phyloP scores from a whole-genome alignment of 148 eudicot genomes.

The Rhododendron williamsianum region DNA sequence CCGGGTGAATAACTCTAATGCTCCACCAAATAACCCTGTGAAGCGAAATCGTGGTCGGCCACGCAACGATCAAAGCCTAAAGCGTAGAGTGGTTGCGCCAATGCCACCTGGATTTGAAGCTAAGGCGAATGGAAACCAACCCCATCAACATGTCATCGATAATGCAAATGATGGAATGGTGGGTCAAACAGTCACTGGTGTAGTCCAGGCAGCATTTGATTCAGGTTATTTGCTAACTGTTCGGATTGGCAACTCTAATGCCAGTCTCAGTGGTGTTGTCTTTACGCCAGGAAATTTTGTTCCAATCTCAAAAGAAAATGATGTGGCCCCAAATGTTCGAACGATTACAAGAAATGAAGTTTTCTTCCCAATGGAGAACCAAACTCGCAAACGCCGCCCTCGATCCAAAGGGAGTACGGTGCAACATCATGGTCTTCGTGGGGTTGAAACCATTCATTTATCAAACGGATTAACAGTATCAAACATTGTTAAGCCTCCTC shows the following conservation, averaged over 20 bases:
- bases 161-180: conserved; percentile 21
- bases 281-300: conserved; percentile 59
- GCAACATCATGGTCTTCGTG: conserved; percentile 4
- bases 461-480: conserved; percentile 32
- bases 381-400: conserved; percentile 18
- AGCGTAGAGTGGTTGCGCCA: conserved; percentile 16
- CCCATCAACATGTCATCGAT: conserved; percentile 18
- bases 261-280: conserved; percentile 45
- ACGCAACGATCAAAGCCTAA: conserved; percentile 56
- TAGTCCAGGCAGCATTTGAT: conserved; percentile 43
- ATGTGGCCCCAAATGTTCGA: conserved; percentile 47
- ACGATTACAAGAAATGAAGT: conserved; percentile 50
- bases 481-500: conserved; percentile 34
- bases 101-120: conserved; percentile 28
- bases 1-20: conserved; percentile 26
- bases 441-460: conserved; percentile 9
- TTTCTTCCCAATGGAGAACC: conserved; percentile 31
- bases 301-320: conserved; percentile 48
- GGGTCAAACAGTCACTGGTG: conserved; percentile 47
- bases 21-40: conserved; percentile 21
- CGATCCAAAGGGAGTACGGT: conserved; percentile 29
- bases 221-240: conserved; percentile 47
- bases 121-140: conserved; percentile 1
- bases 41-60: conserved; percentile 89
- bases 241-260: conserved; percentile 55